These are phyloP conservation scores for Penicillium manginii DNA, from an alignment of 495 filamentous ascomycete genomes.

Conservation along the genomic window DNA sequence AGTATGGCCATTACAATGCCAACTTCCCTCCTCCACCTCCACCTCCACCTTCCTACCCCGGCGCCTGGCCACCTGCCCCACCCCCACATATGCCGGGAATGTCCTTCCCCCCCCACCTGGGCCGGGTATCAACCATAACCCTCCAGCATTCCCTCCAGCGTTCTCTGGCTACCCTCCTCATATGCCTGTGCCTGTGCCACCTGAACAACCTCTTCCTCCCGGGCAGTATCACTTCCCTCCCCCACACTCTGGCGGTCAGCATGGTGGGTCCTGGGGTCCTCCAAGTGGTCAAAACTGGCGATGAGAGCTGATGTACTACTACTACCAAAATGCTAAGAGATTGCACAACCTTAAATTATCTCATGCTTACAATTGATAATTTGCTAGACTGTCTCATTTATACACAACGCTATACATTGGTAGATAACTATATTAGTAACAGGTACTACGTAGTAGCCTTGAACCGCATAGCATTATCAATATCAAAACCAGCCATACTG, in stretches of 20 bases:
- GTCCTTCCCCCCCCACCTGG: constrained; percentile 26
- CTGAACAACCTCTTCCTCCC: constrained; percentile 38
- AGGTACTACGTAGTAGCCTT: too few species aligned
- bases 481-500: too few species aligned
- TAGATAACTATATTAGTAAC: too few species aligned
- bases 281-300: constrained; percentile 32
- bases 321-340: neutral
- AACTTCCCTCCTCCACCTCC: constrained; percentile 48
- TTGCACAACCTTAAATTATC: too few species aligned
- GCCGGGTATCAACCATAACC: constrained; percentile 17
- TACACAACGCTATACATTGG: too few species aligned
- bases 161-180: constrained; percentile 24
- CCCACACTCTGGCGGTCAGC: constrained; percentile 33
- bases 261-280: constrained; percentile 27
- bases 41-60: constrained; percentile 52
- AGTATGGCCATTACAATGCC: constrained; percentile 10
- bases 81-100: constrained; percentile 32
- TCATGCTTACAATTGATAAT: neutral
- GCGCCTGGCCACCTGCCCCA: constrained; percentile 56
- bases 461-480: too few species aligned
- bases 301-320: constrained; percentile 7
- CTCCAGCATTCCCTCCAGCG: constrained; percentile 33
- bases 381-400: neutral
- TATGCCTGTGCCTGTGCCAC: constrained; percentile 25
- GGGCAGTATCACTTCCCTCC: constrained; percentile 46